phyloP scores from a whole-genome alignment of 345 rosid species.

The Bruguiera sexangula region DNA sequence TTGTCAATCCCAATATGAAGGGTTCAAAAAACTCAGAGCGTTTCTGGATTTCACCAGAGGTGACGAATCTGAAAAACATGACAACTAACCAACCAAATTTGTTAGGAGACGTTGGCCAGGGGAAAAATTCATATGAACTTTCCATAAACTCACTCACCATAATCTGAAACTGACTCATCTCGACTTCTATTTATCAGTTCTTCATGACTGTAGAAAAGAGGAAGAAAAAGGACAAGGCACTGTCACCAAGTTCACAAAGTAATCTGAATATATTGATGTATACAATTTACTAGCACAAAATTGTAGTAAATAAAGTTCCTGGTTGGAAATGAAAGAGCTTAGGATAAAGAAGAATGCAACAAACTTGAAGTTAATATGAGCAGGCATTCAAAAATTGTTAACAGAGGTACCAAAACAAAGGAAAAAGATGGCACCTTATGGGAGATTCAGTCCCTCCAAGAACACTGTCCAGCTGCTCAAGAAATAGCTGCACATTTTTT shows the following conservation, averaged over 20 bases:
- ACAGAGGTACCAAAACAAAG: background rate
- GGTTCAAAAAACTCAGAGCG: slow-evolving; percentile 92
- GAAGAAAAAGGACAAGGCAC: background rate
- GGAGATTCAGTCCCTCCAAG: slow-evolving; percentile 78
- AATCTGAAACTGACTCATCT: slow-evolving; percentile 89
- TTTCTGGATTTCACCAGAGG: slow-evolving; percentile 86
- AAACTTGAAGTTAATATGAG: slow-evolving; percentile 1
- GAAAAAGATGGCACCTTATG: slow-evolving; percentile 50
- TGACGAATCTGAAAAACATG: slow-evolving; percentile 99
- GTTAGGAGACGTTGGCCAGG: slow-evolving; percentile 30
- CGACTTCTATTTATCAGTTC: slow-evolving; percentile 80
- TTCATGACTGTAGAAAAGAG: slow-evolving; percentile 51
- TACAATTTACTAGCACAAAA: background rate
- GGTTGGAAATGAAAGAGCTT: slow-evolving; percentile 2
- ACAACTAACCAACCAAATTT: slow-evolving; percentile 67
- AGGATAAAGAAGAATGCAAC: background rate
- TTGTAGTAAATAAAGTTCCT: background rate
- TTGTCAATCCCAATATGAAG: slow-evolving; percentile 76
- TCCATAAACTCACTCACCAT: slow-evolving; percentile 50
- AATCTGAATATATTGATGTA: slow-evolving; percentile 4
- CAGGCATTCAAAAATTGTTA: background rate
- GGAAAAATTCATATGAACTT: slow-evolving; percentile 16
- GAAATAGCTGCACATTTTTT: slow-evolving; percentile 63
- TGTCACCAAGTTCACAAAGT: slow-evolving; percentile 2
- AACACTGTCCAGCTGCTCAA: slow-evolving; percentile 84